A percentile compares a stretch with the other conserved stretches of the same genome.
Evolutionary conservation across 257 asterid genomes (phyloP).

Genomic region (Capsicum pubescens): DNA sequence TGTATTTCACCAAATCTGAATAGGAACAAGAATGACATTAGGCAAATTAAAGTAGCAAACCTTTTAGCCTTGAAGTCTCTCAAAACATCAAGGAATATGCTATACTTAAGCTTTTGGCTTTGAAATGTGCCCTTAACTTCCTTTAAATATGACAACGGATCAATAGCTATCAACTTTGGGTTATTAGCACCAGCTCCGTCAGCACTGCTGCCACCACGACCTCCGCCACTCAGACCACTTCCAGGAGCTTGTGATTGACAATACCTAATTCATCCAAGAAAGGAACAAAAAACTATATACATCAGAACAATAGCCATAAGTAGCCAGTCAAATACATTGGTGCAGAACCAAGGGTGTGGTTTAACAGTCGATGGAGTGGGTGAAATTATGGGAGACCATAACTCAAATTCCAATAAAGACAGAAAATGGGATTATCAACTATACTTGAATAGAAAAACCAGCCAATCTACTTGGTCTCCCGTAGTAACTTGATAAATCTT

Average conservation of each 20-base stretch:
- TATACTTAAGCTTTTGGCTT: constrained; percentile 85
- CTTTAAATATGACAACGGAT: constrained; percentile 83
- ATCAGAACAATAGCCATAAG: background rate
- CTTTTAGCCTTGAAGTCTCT: constrained; percentile 94
- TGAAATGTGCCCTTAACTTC: constrained; percentile 95
- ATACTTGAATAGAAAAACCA: no score
- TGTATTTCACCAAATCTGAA: constrained; percentile 21
- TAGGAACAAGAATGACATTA: background rate
- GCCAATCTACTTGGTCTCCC: no score
- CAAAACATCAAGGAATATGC: constrained; percentile 90
- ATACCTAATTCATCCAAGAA: constrained; percentile 45
- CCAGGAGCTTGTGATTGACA: constrained; percentile 62
- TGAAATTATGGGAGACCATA: background rate
- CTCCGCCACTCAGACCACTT: constrained; percentile 40
- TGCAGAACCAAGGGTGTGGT: background rate
- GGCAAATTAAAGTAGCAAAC: constrained; percentile 43
- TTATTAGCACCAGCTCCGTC: constrained; percentile 56
- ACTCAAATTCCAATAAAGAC: background rate
- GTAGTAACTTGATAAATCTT: no score
- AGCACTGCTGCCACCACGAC: constrained; percentile 30
- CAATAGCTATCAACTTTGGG: constrained; percentile 77
- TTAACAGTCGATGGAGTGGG: background rate
- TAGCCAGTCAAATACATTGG: background rate
- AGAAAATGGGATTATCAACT: no score
- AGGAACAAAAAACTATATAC: background rate